phyloP scores from a whole-genome alignment of 2,329 filamentous ascomycete species.

The Bretziella fagacearum region DNA sequence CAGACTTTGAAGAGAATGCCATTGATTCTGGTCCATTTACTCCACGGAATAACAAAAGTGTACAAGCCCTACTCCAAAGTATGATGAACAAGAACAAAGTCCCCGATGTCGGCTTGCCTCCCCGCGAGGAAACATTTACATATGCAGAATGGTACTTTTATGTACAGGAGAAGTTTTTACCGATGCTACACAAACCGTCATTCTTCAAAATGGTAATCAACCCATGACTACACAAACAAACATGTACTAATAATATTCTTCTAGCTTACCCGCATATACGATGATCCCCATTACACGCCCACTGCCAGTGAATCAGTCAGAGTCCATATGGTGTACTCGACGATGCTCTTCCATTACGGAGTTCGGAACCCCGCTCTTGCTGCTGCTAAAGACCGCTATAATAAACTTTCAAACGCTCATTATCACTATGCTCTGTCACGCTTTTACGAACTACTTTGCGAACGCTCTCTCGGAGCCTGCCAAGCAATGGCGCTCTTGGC shows the following conservation, averaged over 20 bases:
- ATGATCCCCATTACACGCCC: conserved; percentile 47
- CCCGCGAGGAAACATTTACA: conserved; percentile 44
- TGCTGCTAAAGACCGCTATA: conserved; percentile 36
- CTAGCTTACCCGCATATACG: conserved; percentile 49
- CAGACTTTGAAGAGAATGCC: conserved; percentile 42
- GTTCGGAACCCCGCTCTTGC: conserved; percentile 45
- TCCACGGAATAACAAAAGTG: conserved; percentile 52
- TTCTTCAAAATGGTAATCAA: conserved; percentile 48
- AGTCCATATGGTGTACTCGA: conserved; percentile 64
- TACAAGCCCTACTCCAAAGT: conserved; percentile 51
- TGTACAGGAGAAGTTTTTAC: conserved; percentile 53
- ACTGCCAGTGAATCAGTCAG: conserved; percentile 48
- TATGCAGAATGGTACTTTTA: conserved; percentile 63
- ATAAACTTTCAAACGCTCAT: conserved; percentile 54
- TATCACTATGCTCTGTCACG: conserved; percentile 60
- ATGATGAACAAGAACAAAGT: conserved; percentile 42
- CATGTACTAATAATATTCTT: background rate
- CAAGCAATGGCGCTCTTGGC: conserved; percentile 60
- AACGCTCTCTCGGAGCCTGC: conserved; percentile 46
- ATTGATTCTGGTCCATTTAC: conserved; percentile 16
- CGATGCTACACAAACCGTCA: conserved; percentile 59
- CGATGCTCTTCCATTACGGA: conserved; percentile 63
- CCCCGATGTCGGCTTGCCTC: conserved; percentile 42
- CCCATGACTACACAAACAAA: background rate
- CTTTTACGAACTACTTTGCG: conserved; percentile 45